A percentile compares a stretch with the other conserved stretches of the same genome.
phyloP scores from a whole-genome alignment of 257 asterid genomes.

The Solanum habrochaites region DNA sequence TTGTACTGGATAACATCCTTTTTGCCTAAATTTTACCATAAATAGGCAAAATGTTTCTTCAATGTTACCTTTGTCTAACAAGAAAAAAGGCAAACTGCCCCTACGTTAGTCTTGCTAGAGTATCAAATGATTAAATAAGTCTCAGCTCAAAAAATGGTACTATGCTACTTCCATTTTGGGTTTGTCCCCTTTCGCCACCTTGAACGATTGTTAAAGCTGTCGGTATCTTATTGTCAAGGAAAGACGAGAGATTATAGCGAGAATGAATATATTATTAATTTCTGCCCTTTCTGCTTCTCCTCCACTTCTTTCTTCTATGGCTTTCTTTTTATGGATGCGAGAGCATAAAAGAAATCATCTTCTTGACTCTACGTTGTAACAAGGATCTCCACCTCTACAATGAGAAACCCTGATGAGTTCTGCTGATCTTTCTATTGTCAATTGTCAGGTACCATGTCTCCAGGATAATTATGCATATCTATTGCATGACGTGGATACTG shows the following conservation, averaged over 20 bases:
- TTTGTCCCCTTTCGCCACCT: too few relatives aligned
- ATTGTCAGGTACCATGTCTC: slow-evolving; percentile 76
- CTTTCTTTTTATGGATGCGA: background rate
- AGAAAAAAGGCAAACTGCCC: background rate
- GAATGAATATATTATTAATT: background rate
- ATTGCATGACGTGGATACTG: slow-evolving; percentile 78
- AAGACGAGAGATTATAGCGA: background rate
- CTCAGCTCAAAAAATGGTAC: background rate
- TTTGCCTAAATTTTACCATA: background rate
- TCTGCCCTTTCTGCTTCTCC: background rate
- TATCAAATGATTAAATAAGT: background rate
- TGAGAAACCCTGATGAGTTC: background rate
- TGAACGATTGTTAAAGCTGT: background rate
- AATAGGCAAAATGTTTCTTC: background rate
- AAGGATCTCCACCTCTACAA: background rate
- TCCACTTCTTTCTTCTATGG: background rate
- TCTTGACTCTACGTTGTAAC: background rate
- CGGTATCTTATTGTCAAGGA: background rate
- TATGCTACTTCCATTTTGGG: background rate
- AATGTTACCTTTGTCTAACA: background rate
- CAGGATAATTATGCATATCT: slow-evolving; percentile 89
- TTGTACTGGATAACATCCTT: background rate
- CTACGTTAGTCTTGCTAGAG: background rate
- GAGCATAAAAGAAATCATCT: background rate
- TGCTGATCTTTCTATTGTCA: background rate